phyloP scores from a whole-genome alignment of 352 stramenopile species.

The Phytophthora cactorum region DNA sequence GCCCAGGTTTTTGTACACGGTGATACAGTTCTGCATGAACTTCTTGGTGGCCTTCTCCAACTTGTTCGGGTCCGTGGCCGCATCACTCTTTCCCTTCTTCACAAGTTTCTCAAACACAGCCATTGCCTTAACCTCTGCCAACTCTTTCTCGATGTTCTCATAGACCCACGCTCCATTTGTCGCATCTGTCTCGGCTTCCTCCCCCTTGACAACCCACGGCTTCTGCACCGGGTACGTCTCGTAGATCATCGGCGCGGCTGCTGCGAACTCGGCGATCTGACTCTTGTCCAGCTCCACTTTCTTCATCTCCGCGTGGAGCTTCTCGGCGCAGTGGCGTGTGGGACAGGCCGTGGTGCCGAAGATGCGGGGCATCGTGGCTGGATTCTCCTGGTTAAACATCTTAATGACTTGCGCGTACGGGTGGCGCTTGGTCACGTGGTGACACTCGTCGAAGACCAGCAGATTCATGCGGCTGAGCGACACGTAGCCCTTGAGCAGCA shows the following conservation, averaged over 20 bases:
- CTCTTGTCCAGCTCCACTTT: slow-evolving; percentile 66
- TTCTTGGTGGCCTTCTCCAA: slow-evolving; percentile 58
- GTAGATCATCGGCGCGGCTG: slow-evolving; percentile 67
- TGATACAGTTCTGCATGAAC: slow-evolving; percentile 63
- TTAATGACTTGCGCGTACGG: slow-evolving; percentile 90
- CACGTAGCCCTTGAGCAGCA: slow-evolving; percentile 88
- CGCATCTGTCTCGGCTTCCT: slow-evolving; percentile 11
- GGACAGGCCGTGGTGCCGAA: slow-evolving; percentile 87
- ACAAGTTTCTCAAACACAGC: slow-evolving; percentile 57
- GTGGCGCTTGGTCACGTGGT: slow-evolving; percentile 89
- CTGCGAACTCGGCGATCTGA: slow-evolving; percentile 70
- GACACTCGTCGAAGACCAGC: slow-evolving; percentile 92
- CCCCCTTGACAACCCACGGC: slow-evolving; percentile 28
- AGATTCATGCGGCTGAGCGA: slow-evolving; percentile 79
- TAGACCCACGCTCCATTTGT: slow-evolving; percentile 35
- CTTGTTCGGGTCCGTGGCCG: slow-evolving; percentile 40
- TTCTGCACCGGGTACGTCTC: slow-evolving; percentile 59
- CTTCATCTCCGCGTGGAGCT: slow-evolving; percentile 73
- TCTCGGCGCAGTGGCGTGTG: slow-evolving; percentile 74
- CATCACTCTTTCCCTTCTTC: slow-evolving; percentile 56
- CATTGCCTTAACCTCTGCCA: slow-evolving; percentile 55
- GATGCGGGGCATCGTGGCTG: slow-evolving; percentile 59
- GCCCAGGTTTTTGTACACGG: slow-evolving; percentile 67
- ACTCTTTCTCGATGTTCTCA: slow-evolving; percentile 47
- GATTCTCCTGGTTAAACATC: slow-evolving; percentile 64